A percentile compares a stretch with the other conserved stretches of the same genome.
Conservation (phyloP, 306 rosid species). For the peach (Prunus persica) region DNA sequence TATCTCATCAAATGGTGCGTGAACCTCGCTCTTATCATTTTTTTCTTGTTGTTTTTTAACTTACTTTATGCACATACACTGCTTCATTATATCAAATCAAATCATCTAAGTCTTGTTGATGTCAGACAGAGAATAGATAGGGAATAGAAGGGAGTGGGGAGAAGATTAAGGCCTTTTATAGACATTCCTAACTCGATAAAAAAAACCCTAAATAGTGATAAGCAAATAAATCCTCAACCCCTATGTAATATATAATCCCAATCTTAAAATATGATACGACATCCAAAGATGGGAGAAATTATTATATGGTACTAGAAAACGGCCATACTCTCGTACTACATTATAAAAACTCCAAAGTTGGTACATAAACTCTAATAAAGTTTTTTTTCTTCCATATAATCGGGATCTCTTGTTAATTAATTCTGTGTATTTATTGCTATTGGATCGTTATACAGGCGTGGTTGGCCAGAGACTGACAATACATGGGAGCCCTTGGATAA, state of each 20-base stretch:
- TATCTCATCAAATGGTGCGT: constrained; percentile 89
- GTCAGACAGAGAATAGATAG: not conserved
- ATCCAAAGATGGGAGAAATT: too few species aligned
- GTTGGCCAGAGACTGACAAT: constrained; percentile 91
- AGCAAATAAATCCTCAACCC: not conserved
- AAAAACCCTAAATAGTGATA: not conserved
- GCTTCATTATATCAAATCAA: not conserved
- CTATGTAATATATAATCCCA: not conserved
- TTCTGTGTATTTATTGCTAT: constrained; percentile 14
- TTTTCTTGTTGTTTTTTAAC: not conserved
- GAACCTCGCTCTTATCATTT: constrained; percentile 3
- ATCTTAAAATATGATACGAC: not conserved
- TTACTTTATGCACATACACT: not conserved
- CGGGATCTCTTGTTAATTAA: not conserved
- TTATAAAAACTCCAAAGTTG: not conserved
- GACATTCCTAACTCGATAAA: not conserved
- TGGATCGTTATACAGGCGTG: constrained; percentile 53
- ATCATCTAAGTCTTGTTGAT: not conserved
- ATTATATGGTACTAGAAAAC: too few species aligned
- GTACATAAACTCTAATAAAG: not conserved
- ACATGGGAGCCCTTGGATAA: constrained; percentile 96
- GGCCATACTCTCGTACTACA: not conserved
- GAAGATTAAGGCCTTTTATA: not conserved
- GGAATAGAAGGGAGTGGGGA: not conserved
- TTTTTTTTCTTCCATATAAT: not conserved